A percentile compares a stretch with the other conserved stretches of the same genome.
Evolutionary conservation across 2,329 filamentous ascomycete genomes (phyloP).

Genomic region (Metarhizium anisopliae): DNA sequence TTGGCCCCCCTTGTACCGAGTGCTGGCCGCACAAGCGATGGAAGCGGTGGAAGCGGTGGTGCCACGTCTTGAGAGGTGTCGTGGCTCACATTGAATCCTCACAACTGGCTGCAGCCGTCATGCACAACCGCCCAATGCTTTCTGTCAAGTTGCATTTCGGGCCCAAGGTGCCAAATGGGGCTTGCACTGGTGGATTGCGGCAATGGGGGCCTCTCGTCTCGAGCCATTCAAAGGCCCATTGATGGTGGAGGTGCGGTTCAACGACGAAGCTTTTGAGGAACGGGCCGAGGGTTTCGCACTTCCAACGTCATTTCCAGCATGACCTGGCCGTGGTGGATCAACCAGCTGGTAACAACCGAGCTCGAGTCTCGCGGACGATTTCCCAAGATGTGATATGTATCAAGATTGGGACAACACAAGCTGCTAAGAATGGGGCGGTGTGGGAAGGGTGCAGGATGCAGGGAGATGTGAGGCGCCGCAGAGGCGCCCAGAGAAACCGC

Average conservation of each 20-base stretch:
- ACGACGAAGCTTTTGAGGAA: not conserved
- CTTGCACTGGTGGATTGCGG: not conserved
- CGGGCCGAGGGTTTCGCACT: not conserved
- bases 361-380: not conserved
- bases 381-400: not conserved
- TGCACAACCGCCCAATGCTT: not conserved
- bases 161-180: not conserved
- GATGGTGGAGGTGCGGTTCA: too few species aligned
- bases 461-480: too few species aligned
- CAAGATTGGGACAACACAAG: too few species aligned
- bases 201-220: too few species aligned
- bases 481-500: too few species aligned
- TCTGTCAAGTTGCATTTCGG: not conserved
- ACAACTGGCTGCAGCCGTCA: not conserved
- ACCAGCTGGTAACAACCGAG: too few species aligned
- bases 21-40: not conserved
- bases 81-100: slow-evolving; percentile 1
- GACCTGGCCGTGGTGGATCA: too few species aligned
- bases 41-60: slow-evolving; percentile 2
- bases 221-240: too few species aligned
- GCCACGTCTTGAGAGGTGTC: slow-evolving; percentile 4
- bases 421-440: too few species aligned
- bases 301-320: too few species aligned
- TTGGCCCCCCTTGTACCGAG: not conserved
- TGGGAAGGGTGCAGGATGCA: too few species aligned